Conservation (phyloP, 2,329 filamentous ascomycete species). For the Septoria petroselini region DNA sequence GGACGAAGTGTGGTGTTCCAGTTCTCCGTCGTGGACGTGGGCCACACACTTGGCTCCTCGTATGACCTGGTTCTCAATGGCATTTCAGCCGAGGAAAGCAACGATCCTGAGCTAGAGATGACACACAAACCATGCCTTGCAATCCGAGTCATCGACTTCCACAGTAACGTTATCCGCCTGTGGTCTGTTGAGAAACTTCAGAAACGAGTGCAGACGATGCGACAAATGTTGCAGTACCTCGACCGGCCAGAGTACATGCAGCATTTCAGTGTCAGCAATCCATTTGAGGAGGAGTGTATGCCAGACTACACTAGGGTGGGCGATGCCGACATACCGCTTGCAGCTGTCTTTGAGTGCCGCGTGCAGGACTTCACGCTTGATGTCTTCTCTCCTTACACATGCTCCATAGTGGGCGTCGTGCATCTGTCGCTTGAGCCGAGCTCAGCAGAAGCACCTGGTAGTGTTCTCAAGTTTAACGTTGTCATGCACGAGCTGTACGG, state of each 20-base stretch:
- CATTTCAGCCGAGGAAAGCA: conserved; percentile 79
- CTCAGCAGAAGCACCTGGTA: conserved; percentile 84
- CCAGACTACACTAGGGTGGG: conserved; percentile 89
- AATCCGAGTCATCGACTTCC: conserved; percentile 87
- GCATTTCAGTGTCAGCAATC: conserved; percentile 88
- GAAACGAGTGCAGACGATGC: conserved; percentile 83
- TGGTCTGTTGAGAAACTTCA: conserved; percentile 95
- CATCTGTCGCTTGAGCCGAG: conserved; percentile 90
- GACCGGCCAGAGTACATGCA: conserved; percentile 92
- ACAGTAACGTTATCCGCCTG: conserved; percentile 76
- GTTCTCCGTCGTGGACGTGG: conserved; percentile 84
- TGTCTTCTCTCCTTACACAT: conserved; percentile 87
- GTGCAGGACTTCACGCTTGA: conserved; percentile 94
- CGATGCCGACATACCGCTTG: conserved; percentile 86
- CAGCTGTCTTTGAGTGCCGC: conserved; percentile 87
- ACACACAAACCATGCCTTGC: conserved; percentile 86
- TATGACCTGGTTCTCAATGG: conserved; percentile 96
- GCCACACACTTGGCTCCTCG: conserved; percentile 84
- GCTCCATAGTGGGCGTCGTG: conserved; percentile 84
- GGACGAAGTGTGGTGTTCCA: conserved; percentile 92
- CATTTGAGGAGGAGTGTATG: conserved; percentile 87
- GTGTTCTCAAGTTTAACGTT: conserved; percentile 95
- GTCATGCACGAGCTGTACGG: conserved; percentile 96
- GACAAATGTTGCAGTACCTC: conserved; percentile 94
- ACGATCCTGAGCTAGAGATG: conserved; percentile 65